These are phyloP conservation scores for Schizosaccharomyces cryophilus DNA, from an alignment of 805 yeast genomes.

Conservation along the genomic window DNA sequence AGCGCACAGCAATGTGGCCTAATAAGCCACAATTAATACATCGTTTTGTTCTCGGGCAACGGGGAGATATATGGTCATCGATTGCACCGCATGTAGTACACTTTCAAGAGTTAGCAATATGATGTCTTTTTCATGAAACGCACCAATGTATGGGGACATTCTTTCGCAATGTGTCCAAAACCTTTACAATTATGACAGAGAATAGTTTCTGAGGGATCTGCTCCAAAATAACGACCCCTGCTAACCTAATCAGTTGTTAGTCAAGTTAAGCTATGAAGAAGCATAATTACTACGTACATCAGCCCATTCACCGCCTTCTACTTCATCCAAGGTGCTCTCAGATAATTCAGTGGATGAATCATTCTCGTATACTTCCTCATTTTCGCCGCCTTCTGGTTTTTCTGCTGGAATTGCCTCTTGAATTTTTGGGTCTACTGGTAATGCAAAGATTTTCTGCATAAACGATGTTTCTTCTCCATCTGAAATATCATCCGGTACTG, in stretches of 20 bases:
- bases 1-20: not conserved
- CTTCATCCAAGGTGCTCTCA: not conserved
- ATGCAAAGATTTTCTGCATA: not conserved
- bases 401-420: not conserved
- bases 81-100: not conserved
- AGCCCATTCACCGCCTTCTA: not conserved
- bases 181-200: conserved; percentile 1
- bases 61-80: not conserved
- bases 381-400: not conserved
- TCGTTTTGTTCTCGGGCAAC: not conserved
- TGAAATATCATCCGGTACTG: not conserved
- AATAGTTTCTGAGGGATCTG: not conserved
- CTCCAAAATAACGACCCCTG: not conserved
- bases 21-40: not conserved
- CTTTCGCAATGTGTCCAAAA: not conserved
- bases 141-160: not conserved
- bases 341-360: not conserved
- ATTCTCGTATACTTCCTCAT: not conserved
- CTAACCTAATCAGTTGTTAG: not conserved
- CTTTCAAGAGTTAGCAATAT: not conserved
- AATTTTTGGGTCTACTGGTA: not conserved
- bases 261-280: not conserved
- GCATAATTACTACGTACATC: not conserved
- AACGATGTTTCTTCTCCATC: not conserved
- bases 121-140: not conserved